These are phyloP conservation scores for Pleurotus eryngii DNA, from an alignment of 768 basidiomycete genomes.

Conservation along the genomic window DNA sequence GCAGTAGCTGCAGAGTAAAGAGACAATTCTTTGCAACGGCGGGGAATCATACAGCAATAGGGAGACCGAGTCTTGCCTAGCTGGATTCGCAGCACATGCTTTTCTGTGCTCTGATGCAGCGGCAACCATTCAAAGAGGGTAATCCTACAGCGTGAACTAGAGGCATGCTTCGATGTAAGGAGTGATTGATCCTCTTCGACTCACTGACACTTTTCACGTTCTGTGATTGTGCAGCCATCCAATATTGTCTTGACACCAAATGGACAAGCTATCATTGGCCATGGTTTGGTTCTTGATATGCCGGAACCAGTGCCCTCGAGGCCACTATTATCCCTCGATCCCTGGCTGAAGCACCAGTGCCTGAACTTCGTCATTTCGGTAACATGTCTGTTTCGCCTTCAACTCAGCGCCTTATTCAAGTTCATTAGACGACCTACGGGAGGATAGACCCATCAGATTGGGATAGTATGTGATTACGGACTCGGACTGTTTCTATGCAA, in stretches of 20 bases:
- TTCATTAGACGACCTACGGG: background rate
- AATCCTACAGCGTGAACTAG: background rate
- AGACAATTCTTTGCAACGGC: too few species aligned
- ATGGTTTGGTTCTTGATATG: background rate
- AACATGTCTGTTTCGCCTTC: background rate
- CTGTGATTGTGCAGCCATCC: background rate
- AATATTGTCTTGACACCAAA: conserved; percentile 1
- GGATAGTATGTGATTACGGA: background rate
- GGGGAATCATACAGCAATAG: too few species aligned
- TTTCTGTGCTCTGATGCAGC: too few species aligned
- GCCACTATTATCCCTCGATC: background rate
- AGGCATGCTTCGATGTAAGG: background rate
- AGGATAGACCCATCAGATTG: background rate
- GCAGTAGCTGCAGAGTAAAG: too few species aligned
- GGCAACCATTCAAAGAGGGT: too few species aligned
- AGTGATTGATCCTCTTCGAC: too few species aligned
- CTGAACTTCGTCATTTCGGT: background rate
- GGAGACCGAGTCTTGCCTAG: too few species aligned
- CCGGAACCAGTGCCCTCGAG: background rate
- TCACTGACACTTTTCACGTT: too few species aligned
- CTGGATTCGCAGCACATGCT: too few species aligned
- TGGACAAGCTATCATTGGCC: background rate
- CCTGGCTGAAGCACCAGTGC: background rate
- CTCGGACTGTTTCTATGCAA: too few species aligned
- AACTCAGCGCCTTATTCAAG: background rate